A percentile compares a stretch with the other conserved stretches of the same genome.
These are phyloP conservation scores for Emericellopsis atlantica DNA, from an alignment of 2,329 filamentous ascomycete genomes.

Conservation along the genomic window DNA sequence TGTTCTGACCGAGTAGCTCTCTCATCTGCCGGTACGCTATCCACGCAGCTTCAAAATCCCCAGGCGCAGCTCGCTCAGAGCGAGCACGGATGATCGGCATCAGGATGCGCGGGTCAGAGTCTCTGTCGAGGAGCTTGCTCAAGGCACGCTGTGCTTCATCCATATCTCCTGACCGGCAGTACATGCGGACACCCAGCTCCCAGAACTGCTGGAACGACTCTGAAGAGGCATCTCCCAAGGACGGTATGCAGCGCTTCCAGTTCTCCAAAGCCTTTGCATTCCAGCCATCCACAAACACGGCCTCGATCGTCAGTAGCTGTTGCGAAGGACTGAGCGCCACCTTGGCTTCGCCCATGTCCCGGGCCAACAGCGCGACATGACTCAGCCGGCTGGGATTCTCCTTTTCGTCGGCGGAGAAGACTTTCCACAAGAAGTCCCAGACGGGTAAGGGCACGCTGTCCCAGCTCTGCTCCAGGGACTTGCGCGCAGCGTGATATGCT, in stretches of 20 bases:
- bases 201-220: constrained; percentile 41
- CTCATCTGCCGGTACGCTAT: constrained; percentile 53
- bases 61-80: constrained; percentile 35
- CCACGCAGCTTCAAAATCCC: constrained; percentile 47
- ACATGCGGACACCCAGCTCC: constrained; percentile 55
- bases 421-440: constrained; percentile 55
- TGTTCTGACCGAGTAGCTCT: constrained; percentile 41
- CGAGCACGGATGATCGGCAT: constrained; percentile 60
- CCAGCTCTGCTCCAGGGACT: constrained; percentile 30
- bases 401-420: constrained; percentile 38
- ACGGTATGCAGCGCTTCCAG: constrained; percentile 46
- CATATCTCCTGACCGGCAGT: constrained; percentile 43
- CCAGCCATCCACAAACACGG: constrained; percentile 51
- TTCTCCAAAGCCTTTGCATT: constrained; percentile 45
- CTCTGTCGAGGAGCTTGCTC: constrained; percentile 35
- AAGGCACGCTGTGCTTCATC: constrained; percentile 44
- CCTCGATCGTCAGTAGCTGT: constrained; percentile 55
- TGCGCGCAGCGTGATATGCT: constrained; percentile 32
- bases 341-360: constrained; percentile 52
- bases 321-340: constrained; percentile 41
- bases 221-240: constrained; percentile 31
- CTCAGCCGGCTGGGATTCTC: constrained; percentile 42
- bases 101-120: constrained; percentile 41
- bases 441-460: constrained; percentile 43
- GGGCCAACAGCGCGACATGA: constrained; percentile 47